phyloP scores from a whole-genome alignment of 345 rosid species.

The Jatropha curcas region DNA sequence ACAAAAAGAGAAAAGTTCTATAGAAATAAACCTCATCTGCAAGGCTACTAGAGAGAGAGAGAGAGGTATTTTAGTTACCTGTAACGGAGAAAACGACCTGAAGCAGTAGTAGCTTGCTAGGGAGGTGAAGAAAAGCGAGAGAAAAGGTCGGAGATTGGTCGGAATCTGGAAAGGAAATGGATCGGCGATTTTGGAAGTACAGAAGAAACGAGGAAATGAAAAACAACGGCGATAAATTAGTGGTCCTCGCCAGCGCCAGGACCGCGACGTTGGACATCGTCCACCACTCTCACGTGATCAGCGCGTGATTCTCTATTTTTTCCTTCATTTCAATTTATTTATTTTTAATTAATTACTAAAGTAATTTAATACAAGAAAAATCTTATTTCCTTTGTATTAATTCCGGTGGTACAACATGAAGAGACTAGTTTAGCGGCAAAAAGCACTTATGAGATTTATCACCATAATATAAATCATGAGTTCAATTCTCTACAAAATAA shows the following conservation, averaged over 20 bases:
- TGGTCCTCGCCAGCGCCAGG: conserved; percentile 18
- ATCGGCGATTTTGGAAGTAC: conserved; percentile 33
- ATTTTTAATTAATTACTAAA: no score
- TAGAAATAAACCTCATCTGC: background rate
- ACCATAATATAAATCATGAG: no score
- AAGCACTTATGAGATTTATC: no score
- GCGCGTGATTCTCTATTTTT: conserved; percentile 9
- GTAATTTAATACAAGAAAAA: no score
- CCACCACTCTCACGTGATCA: conserved; percentile 31
- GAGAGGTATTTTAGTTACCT: background rate
- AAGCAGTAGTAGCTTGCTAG: background rate
- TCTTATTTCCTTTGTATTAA: no score
- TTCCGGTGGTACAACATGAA: no score
- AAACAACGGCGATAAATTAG: conserved; percentile 47
- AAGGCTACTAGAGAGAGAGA: background rate
- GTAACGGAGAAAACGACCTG: background rate
- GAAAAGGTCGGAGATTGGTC: conserved; percentile 25
- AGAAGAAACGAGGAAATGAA: conserved; percentile 39
- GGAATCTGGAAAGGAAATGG: conserved; percentile 26
- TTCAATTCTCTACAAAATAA: no score
- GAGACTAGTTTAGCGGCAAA: no score
- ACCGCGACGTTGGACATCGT: conserved; percentile 27
- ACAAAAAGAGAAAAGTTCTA: background rate
- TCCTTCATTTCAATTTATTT: no score
- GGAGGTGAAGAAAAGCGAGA: background rate